Percentiles rank a stretch among this genome's conserved stretches.
phyloP scores from a whole-genome alignment of 305 asterid genomes.

The Fraxinus angustifolia region DNA sequence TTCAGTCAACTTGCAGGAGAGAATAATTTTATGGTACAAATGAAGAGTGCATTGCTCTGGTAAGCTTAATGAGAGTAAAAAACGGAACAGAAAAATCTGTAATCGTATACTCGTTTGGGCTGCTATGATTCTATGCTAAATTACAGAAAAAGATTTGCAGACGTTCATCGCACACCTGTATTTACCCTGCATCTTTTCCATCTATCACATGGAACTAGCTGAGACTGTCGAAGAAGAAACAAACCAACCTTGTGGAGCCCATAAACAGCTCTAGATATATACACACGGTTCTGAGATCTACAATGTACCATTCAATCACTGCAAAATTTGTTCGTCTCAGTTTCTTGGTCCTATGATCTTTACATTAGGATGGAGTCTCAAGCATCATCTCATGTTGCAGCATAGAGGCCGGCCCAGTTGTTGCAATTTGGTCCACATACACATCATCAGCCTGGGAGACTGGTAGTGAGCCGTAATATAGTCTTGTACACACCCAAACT shows the following conservation, averaged over 20 bases:
- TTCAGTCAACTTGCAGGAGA: background rate
- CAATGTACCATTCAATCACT: conserved; percentile 31
- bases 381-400: conserved; percentile 83
- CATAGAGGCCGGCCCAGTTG: conserved; percentile 59
- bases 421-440: conserved; percentile 78
- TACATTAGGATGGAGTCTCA: background rate
- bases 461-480: conserved; percentile 87
- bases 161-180: background rate
- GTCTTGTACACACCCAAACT: conserved; percentile 82
- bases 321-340: conserved; percentile 43
- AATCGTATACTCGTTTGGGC: background rate
- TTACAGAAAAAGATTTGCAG: background rate
- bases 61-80: background rate
- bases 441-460: conserved; percentile 90
- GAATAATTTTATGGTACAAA: background rate
- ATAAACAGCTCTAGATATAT: background rate
- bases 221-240: background rate
- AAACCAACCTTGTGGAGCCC: background rate
- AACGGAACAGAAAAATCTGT: background rate
- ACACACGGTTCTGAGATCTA: conserved; percentile 29
- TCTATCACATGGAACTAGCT: conserved; percentile 23
- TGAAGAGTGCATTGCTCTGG: background rate
- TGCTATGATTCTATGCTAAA: background rate
- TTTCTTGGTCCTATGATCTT: conserved; percentile 5
- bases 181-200: conserved; percentile 25